A percentile compares a stretch with the other conserved stretches of the same genome.
These are phyloP conservation scores for Fraxinus floribunda DNA, from an alignment of 305 asterid species.

Conservation along the genomic window DNA sequence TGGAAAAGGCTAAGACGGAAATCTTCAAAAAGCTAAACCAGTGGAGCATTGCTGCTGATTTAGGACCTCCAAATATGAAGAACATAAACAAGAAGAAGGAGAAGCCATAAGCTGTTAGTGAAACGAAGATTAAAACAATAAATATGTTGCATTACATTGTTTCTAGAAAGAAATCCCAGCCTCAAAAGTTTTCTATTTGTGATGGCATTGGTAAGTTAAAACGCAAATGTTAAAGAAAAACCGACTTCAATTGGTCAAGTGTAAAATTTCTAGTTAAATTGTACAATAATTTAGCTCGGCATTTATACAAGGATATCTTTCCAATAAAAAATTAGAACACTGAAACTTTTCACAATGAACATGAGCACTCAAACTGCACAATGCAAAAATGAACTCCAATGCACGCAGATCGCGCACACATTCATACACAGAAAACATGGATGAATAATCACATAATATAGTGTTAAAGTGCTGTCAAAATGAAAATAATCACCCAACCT, in stretches of 20 bases:
- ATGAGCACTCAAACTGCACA: not conserved
- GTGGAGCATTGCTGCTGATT: conserved; percentile 9
- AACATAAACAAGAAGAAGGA: conserved; percentile 9
- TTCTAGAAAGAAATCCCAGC: too few relatives aligned
- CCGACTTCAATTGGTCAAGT: not conserved
- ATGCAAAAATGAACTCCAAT: not conserved
- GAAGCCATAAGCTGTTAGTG: conserved; percentile 15
- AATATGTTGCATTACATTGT: too few relatives aligned
- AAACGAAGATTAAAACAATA: not conserved
- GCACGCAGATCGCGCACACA: not conserved
- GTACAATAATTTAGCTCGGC: too few relatives aligned
- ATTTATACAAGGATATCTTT: not conserved
- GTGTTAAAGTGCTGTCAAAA: not conserved
- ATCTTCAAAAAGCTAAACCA: not conserved
- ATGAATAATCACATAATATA: not conserved
- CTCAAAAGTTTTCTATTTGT: too few relatives aligned
- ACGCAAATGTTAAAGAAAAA: too few relatives aligned
- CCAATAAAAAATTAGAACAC: too few relatives aligned
- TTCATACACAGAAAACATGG: not conserved
- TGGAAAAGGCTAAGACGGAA: not conserved
- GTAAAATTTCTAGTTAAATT: too few relatives aligned
- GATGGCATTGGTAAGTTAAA: too few relatives aligned
- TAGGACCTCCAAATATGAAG: conserved; percentile 19
- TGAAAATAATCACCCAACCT: not conserved
- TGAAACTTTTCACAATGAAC: not conserved